Evolutionary conservation across 2,329 filamentous ascomycete species (phyloP), one percentile per base, ranked within the genome.

Genomic region (Aureobasidium lini): DNA sequence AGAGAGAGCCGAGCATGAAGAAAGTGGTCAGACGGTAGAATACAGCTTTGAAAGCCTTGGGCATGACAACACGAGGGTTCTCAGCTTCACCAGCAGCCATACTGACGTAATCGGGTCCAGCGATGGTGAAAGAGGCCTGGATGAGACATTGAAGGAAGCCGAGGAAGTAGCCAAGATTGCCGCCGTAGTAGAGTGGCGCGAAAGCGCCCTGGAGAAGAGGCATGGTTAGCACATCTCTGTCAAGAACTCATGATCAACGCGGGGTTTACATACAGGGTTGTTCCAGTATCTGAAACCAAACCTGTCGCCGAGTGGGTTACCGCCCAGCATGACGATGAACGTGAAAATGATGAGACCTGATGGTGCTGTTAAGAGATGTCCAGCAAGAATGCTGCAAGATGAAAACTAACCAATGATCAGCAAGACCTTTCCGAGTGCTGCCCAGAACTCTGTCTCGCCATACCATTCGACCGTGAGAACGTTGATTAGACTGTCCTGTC

Each of bases 91-190:
- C 86, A 2, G 87, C 86, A 4, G 81, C 77, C 80, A 84, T 79
- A 31, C 78, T 75, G 62, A 88, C 83, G 71, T 87, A 87, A 66
- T 88, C 85, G 0, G 84, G 84, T 0, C 86, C 85, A 11, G 83
- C 81, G 62, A 88, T 82, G 1, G 84, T 85, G 68, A 89, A 88
- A 39, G 83, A 82, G 1, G 86, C 86, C 62, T 84, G 81, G 61
- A 90, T 89, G 15, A 90, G 75, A 66, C 88, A 91, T 64, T 88
- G 83, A 43, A 93, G 69, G 64, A 95, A 91, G 0, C 90, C 90
- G 1, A 90, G 75, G 68, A 86, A 92, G 16, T 80, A 77, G n/a
- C 90, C 90, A 0, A 90, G 79, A 6, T 77, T 69, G 0, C 88
- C 89, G 0, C 76, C 81, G 68, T 87, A 85, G 49, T 86, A 79